Percentiles rank a stretch among this genome's conserved stretches.
Evolutionary conservation across 2,329 filamentous ascomycete genomes (phyloP).

Genomic region (Ceratocystis destructans): DNA sequence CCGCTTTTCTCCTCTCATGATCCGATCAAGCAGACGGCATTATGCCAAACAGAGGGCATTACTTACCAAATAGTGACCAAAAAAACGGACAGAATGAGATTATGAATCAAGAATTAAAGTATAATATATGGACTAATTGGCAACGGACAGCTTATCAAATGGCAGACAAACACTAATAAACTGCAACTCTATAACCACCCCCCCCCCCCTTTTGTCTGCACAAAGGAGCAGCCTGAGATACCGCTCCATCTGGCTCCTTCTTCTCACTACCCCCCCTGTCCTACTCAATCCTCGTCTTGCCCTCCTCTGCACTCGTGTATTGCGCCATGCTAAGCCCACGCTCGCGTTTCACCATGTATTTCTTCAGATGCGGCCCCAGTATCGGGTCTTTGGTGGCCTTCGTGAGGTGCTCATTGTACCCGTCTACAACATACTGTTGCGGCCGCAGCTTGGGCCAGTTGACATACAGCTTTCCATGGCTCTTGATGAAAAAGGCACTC

Average conservation of each 20-base stretch:
- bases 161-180: not conserved
- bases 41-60: no score
- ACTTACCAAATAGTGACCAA: not conserved
- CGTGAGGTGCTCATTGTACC: constrained; percentile 72
- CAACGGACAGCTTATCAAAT: not conserved
- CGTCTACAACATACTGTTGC: constrained; percentile 70
- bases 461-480: constrained; percentile 87
- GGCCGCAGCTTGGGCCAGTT: constrained; percentile 96
- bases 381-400: constrained; percentile 72
- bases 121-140: not conserved
- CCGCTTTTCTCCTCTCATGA: no score
- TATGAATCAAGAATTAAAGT: not conserved
- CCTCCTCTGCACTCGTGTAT: constrained; percentile 80
- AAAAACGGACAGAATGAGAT: not conserved
- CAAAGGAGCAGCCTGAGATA: not conserved
- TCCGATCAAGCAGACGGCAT: no score
- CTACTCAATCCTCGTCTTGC: constrained; percentile 94
- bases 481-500: constrained; percentile 62
- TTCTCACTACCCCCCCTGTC: not conserved
- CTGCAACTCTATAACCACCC: not conserved
- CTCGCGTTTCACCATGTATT: constrained; percentile 48
- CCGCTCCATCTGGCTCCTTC: not conserved
- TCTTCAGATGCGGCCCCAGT: constrained; percentile 55
- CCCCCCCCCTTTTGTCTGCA: no score
- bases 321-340: constrained; percentile 70